These are phyloP conservation scores for Jackrogersella minutella DNA, from an alignment of 495 filamentous ascomycete species.

Conservation along the genomic window DNA sequence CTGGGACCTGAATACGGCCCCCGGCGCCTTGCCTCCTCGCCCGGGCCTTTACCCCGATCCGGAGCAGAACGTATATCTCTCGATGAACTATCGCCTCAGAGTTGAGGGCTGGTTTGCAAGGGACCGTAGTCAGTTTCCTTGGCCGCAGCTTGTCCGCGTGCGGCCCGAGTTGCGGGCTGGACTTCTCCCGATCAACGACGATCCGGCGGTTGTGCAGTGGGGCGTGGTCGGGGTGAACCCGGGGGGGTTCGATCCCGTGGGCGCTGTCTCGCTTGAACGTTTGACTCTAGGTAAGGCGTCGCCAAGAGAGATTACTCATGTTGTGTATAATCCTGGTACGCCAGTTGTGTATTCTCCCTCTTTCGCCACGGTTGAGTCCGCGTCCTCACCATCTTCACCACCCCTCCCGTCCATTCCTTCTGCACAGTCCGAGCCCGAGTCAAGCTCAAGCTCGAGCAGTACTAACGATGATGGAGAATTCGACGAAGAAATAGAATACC, in stretches of 20 bases:
- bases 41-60: constrained; percentile 3
- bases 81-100: not conserved
- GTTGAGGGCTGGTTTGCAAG: not conserved
- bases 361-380: not conserved
- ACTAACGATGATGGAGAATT: not conserved
- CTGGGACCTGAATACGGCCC: constrained; percentile 12
- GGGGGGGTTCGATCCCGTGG: not conserved
- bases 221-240: not conserved
- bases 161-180: not conserved
- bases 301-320: not conserved
- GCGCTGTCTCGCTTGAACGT: no score
- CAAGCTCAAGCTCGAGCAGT: not conserved
- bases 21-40: not conserved
- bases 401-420: not conserved
- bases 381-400: not conserved
- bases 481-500: not conserved
- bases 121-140: not conserved
- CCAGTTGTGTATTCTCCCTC: not conserved
- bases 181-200: not conserved
- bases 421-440: not conserved
- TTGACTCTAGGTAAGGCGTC: no score
- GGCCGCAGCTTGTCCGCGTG: constrained; percentile 7
- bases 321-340: not conserved
- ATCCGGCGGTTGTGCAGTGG: constrained; percentile 1
- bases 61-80: not conserved